Percentiles rank a stretch among this genome's conserved stretches.
These are phyloP conservation scores for Sarcodon aspratus DNA, from an alignment of 768 basidiomycete genomes.

Conservation along the genomic window DNA sequence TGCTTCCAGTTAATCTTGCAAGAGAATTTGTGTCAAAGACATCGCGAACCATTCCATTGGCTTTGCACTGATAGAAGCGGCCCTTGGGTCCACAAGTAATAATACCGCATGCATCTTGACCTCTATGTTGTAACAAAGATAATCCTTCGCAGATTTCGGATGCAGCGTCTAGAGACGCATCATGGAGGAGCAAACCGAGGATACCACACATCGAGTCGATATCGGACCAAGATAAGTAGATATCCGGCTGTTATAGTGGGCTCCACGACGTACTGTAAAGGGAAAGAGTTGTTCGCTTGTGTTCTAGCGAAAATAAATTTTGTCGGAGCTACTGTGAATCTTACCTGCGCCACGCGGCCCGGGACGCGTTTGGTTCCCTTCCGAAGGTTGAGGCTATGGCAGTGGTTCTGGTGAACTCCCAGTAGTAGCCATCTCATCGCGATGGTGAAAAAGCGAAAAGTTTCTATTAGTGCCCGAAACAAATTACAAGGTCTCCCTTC, in stretches of 20 bases:
- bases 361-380: neutral
- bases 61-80: constrained; percentile 95
- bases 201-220: constrained; percentile 73
- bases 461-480: neutral
- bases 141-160: constrained; percentile 90
- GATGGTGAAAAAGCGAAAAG: no score
- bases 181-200: constrained; percentile 77
- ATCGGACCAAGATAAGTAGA: neutral
- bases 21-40: constrained; percentile 81
- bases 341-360: neutral
- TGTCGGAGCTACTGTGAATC: neutral
- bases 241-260: no score
- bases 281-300: neutral
- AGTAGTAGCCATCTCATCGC: no score
- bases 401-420: no score
- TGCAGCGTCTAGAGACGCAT: constrained; percentile 63
- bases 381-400: no score
- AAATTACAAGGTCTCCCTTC: neutral
- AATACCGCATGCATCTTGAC: constrained; percentile 96
- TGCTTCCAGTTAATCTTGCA: constrained; percentile 73
- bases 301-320: neutral
- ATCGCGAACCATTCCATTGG: constrained; percentile 98
- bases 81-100: constrained; percentile 94
- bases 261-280: neutral
- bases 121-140: constrained; percentile 92